phyloP scores from a whole-genome alignment of 768 basidiomycete species.

The Tylopilus sp. region DNA sequence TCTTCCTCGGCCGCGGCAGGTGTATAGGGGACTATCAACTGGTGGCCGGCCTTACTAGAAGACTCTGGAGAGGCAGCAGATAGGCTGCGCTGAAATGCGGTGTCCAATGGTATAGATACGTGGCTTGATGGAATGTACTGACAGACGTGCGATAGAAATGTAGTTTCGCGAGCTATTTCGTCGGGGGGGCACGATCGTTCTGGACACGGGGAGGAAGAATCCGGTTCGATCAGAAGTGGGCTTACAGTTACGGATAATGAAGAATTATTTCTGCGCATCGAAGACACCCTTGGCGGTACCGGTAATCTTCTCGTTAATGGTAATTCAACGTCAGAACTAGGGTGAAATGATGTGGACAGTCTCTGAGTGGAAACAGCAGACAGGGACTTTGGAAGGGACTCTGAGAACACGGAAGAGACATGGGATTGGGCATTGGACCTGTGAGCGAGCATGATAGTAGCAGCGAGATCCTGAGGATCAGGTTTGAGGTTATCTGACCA shows the following conservation, averaged over 20 bases:
- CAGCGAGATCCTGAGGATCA: conserved; percentile 24
- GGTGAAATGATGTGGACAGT: neutral
- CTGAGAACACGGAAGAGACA: neutral
- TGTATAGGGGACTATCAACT: neutral
- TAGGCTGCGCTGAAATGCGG: neutral
- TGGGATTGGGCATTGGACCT: conserved; percentile 22
- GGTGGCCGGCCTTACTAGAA: neutral
- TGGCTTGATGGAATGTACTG: neutral
- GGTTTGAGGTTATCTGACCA: conserved; percentile 32
- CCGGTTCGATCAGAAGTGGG: neutral
- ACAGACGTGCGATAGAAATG: neutral
- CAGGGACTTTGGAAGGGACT: neutral
- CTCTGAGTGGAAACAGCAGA: neutral
- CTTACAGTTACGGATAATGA: neutral
- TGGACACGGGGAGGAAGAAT: neutral
- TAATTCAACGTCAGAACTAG: neutral
- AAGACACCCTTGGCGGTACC: conserved; percentile 18
- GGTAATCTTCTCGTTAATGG: conserved; percentile 13
- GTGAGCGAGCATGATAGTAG: conserved; percentile 25
- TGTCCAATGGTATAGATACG: neutral
- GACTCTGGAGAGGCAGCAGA: neutral
- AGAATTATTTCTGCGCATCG: conserved; percentile 6
- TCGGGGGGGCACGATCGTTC: neutral
- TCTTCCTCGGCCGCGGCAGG: conserved; percentile 18
- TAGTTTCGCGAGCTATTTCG: conserved; percentile 3